A percentile compares a stretch with the other conserved stretches of the same genome.
These are phyloP conservation scores for Suillus spraguei DNA, from an alignment of 768 basidiomycete genomes.

Conservation along the genomic window DNA sequence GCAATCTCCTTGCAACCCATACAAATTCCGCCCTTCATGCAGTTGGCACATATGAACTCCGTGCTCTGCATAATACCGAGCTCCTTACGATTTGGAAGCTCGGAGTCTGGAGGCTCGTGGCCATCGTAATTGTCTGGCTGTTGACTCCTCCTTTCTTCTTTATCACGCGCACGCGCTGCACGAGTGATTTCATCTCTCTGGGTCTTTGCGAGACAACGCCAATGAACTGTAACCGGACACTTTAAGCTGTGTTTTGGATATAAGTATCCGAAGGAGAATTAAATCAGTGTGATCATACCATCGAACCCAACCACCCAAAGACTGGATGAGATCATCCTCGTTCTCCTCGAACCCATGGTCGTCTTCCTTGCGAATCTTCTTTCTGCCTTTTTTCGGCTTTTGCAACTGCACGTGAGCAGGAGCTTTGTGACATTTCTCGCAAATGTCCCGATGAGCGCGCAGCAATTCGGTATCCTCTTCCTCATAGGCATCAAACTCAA, in stretches of 20 bases:
- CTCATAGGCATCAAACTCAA: slow-evolving; percentile 45
- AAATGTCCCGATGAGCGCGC: slow-evolving; percentile 60
- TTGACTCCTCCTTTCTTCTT: slow-evolving; percentile 38
- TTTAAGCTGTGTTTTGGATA: slow-evolving; percentile 52
- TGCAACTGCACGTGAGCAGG: slow-evolving; percentile 60
- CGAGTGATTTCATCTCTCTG: slow-evolving; percentile 76
- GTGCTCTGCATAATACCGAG: slow-evolving; percentile 63
- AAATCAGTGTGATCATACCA: slow-evolving; percentile 54
- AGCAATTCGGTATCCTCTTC: slow-evolving; percentile 59
- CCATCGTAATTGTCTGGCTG: slow-evolving; percentile 27
- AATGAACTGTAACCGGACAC: slow-evolving; percentile 78
- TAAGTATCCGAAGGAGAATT: slow-evolving; percentile 8
- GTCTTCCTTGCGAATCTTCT: slow-evolving; percentile 45
- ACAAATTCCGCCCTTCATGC: slow-evolving; percentile 77
- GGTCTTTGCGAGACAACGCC: slow-evolving; percentile 66
- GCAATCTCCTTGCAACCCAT: slow-evolving; percentile 70
- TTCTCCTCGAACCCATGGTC: slow-evolving; percentile 53
- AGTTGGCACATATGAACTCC: slow-evolving; percentile 77
- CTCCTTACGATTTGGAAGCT: slow-evolving; percentile 46
- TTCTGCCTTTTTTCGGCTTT: slow-evolving; percentile 41
- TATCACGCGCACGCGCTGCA: slow-evolving; percentile 59
- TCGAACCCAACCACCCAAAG: slow-evolving; percentile 81
- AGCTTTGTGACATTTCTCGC: slow-evolving; percentile 68
- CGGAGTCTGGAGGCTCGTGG: slow-evolving; percentile 21
- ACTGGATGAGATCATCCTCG: slow-evolving; percentile 50